These are phyloP conservation scores for Sugiyamaella lignohabitans DNA, from an alignment of 805 yeast species.

Conservation along the genomic window DNA sequence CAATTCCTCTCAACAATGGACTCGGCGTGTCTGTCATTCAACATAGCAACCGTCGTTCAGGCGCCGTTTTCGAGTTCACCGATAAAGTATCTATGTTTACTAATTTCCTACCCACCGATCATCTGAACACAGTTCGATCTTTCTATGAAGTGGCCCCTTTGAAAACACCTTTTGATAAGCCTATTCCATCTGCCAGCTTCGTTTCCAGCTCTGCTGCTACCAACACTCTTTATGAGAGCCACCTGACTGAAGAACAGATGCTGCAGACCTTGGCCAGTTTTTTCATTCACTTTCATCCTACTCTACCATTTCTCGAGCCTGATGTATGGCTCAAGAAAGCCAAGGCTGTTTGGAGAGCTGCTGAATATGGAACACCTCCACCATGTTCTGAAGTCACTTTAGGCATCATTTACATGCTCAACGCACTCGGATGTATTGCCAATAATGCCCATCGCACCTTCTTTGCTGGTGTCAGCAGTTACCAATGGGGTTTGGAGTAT, in stretches of 20 bases:
- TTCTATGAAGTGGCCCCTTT: not conserved
- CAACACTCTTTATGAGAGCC: conserved; percentile 3
- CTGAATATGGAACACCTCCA: conserved; percentile 10
- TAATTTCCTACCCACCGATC: not conserved
- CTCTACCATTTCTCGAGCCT: conserved; percentile 14
- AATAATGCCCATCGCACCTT: conserved; percentile 5
- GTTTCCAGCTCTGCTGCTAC: not conserved
- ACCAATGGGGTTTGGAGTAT: conserved; percentile 17
- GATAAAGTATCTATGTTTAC: not conserved
- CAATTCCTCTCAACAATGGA: not conserved
- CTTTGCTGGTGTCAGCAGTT: conserved; percentile 13
- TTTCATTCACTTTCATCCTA: conserved; percentile 6
- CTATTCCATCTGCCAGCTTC: not conserved
- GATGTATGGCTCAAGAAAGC: conserved; percentile 15
- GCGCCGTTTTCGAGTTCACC: not conserved
- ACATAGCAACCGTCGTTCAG: not conserved
- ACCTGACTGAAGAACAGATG: conserved; percentile 20
- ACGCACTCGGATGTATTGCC: conserved; percentile 14
- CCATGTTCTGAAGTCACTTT: conserved; percentile 5
- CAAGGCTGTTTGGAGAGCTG: conserved; percentile 14
- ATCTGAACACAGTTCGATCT: not conserved
- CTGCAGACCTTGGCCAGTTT: conserved; percentile 14
- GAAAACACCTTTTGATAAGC: not conserved
- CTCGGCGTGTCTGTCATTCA: not conserved
- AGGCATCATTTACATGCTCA: conserved; percentile 12